These are phyloP conservation scores for Rasamsonia emersonii DNA, from an alignment of 2,329 filamentous ascomycete genomes.

Conservation along the genomic window DNA sequence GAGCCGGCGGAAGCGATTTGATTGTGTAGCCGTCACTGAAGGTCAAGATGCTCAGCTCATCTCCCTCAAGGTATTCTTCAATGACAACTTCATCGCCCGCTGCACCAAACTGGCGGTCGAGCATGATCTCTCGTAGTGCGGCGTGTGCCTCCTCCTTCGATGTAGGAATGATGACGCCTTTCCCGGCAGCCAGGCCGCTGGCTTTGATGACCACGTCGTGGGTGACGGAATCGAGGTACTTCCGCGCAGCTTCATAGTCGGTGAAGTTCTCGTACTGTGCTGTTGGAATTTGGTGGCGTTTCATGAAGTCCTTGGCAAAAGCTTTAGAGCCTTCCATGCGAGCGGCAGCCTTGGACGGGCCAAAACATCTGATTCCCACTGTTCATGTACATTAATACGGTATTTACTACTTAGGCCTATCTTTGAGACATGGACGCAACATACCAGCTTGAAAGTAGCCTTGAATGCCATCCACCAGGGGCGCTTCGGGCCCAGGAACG, in stretches of 20 bases:
- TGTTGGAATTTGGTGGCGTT: slow-evolving; percentile 78
- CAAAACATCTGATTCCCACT: slow-evolving; percentile 73
- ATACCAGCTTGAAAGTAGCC: slow-evolving; percentile 62
- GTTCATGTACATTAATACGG: slow-evolving; percentile 5
- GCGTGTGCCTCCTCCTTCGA: slow-evolving; percentile 73
- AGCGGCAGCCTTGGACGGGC: slow-evolving; percentile 74
- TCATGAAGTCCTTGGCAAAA: slow-evolving; percentile 98
- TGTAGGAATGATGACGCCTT: slow-evolving; percentile 84
- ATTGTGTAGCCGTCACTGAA: slow-evolving; percentile 87
- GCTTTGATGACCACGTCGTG: slow-evolving; percentile 90
- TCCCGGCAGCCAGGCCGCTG: slow-evolving; percentile 81
- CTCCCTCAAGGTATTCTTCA: slow-evolving; percentile 84
- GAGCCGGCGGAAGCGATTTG: slow-evolving; percentile 75
- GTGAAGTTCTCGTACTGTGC: slow-evolving; percentile 85
- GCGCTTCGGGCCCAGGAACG: slow-evolving; percentile 83
- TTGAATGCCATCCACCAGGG: slow-evolving; percentile 85
- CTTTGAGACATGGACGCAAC: slow-evolving; percentile 9
- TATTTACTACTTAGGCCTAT: slow-evolving; percentile 1
- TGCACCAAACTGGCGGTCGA: slow-evolving; percentile 72
- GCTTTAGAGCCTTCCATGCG: slow-evolving; percentile 94
- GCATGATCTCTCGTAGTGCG: slow-evolving; percentile 83
- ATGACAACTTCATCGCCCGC: slow-evolving; percentile 90
- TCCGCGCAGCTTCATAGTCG: slow-evolving; percentile 61
- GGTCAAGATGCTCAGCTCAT: slow-evolving; percentile 83
- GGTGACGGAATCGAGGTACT: slow-evolving; percentile 63